Evolutionary conservation across 2,329 filamentous ascomycete species (phyloP).

Genomic region (Dryadomyces quercus-mongolicae): DNA sequence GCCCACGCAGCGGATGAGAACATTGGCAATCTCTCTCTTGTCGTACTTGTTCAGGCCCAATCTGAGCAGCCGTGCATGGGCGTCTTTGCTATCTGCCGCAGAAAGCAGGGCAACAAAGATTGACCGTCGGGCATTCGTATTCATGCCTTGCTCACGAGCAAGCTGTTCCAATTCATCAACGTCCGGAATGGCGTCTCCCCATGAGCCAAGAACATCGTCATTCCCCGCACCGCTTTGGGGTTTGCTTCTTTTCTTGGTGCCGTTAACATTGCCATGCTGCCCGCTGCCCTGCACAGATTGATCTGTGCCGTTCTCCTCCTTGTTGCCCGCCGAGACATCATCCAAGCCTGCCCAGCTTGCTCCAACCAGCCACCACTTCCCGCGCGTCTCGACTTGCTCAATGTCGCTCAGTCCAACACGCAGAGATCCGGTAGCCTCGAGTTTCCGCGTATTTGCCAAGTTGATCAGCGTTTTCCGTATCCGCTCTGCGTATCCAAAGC

Average conservation of each 20-base stretch:
- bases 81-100: constrained; percentile 72
- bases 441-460: constrained; percentile 47
- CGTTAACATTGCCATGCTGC: constrained; percentile 18
- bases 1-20: constrained; percentile 77
- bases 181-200: constrained; percentile 49
- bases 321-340: constrained; percentile 4
- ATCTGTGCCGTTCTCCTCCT: constrained; percentile 5
- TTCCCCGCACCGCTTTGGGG: constrained; percentile 21
- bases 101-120: constrained; percentile 90
- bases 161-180: constrained; percentile 43
- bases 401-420: constrained; percentile 75
- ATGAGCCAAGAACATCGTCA: constrained; percentile 19
- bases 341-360: constrained; percentile 65
- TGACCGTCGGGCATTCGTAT: constrained; percentile 73
- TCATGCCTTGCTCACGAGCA: constrained; percentile 75
- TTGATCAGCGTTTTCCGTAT: constrained; percentile 84
- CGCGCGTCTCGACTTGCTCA: constrained; percentile 68
- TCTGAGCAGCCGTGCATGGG: constrained; percentile 66
- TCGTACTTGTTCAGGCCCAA: constrained; percentile 78
- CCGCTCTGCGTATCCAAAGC: constrained; percentile 69
- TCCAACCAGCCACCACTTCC: constrained; percentile 97
- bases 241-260: constrained; percentile 9
- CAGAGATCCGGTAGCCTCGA: constrained; percentile 70
- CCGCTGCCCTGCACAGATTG: constrained; percentile 1
- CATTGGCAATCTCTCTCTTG: constrained; percentile 73